Percentiles rank a stretch among this genome's conserved stretches.
Evolutionary conservation across 1,284 basidiomycete species (phyloP).

Genomic region (Golubevia pallescens): DNA sequence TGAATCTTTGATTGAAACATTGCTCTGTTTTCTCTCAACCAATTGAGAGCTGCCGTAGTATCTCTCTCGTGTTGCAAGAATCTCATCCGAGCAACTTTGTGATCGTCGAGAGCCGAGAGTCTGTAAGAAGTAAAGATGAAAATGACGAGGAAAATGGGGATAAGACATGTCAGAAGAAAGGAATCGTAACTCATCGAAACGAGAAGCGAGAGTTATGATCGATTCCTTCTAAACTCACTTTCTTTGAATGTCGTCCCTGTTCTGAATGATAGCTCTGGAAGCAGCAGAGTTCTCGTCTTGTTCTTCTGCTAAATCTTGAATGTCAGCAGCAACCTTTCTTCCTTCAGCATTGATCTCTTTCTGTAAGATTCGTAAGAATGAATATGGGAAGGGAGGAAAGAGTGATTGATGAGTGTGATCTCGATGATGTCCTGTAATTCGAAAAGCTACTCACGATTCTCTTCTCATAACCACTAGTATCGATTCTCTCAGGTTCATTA

Average conservation of each 20-base stretch:
- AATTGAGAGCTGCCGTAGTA: conserved; percentile 35
- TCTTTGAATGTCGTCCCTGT: neutral
- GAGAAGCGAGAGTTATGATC: too few species aligned
- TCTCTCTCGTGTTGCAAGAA: conserved; percentile 19
- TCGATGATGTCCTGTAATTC: neutral
- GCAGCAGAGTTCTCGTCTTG: neutral
- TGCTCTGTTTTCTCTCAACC: conserved; percentile 49
- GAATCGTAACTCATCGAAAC: too few species aligned
- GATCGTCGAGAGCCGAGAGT: neutral
- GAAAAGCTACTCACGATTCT: neutral
- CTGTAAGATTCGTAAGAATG: neutral
- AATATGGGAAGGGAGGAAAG: neutral
- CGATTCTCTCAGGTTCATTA: neutral
- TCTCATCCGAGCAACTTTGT: neutral
- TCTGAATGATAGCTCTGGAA: neutral
- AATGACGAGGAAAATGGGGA: too few species aligned
- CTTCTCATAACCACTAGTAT: neutral
- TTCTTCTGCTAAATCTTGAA: neutral
- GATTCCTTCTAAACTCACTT: neutral
- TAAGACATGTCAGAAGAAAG: too few species aligned
- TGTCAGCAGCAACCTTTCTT: neutral
- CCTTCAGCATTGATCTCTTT: neutral
- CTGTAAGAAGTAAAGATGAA: too few species aligned
- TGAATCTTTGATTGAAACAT: conserved; percentile 46
- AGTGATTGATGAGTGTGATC: neutral